Evolutionary conservation across 129 eudicot genomes (phyloP).

Genomic region (Artemisia annua): DNA sequence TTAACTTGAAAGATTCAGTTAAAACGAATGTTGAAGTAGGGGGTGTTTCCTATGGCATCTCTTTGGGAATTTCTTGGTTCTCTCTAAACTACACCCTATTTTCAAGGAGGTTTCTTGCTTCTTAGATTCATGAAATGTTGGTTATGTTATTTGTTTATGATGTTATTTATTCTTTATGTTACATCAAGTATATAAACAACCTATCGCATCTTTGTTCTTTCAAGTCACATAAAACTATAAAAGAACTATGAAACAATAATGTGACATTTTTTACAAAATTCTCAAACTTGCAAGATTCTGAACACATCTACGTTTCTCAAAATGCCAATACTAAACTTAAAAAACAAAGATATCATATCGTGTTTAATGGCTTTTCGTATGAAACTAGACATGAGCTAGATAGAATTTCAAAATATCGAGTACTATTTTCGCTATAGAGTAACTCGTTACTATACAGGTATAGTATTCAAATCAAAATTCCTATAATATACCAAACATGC

Average conservation of each 20-base stretch:
- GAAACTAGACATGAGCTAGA: too few relatives aligned
- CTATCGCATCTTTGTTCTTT: too few relatives aligned
- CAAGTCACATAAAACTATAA: too few relatives aligned
- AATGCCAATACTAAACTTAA: not conserved
- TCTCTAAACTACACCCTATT: not conserved
- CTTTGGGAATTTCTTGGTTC: constrained; percentile 13
- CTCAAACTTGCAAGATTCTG: not conserved
- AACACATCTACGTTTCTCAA: not conserved
- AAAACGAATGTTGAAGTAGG: not conserved
- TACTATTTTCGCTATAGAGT: too few relatives aligned
- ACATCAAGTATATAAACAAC: not conserved
- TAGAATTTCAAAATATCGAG: too few relatives aligned
- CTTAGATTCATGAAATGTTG: not conserved
- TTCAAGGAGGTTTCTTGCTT: not conserved
- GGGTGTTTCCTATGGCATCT: not conserved
- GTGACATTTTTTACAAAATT: not conserved
- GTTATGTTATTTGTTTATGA: not conserved
- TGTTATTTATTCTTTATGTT: not conserved
- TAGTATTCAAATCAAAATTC: too few relatives aligned
- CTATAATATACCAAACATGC: too few relatives aligned
- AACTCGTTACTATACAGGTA: too few relatives aligned
- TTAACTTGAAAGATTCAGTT: not conserved
- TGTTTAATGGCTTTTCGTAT: too few relatives aligned
- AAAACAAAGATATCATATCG: too few relatives aligned
- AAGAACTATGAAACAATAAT: not conserved